Percentiles rank a stretch among this genome's conserved stretches.
Evolutionary conservation across 2,329 filamentous ascomycete species (phyloP).

Genomic region (Boeremia lycopersici): DNA sequence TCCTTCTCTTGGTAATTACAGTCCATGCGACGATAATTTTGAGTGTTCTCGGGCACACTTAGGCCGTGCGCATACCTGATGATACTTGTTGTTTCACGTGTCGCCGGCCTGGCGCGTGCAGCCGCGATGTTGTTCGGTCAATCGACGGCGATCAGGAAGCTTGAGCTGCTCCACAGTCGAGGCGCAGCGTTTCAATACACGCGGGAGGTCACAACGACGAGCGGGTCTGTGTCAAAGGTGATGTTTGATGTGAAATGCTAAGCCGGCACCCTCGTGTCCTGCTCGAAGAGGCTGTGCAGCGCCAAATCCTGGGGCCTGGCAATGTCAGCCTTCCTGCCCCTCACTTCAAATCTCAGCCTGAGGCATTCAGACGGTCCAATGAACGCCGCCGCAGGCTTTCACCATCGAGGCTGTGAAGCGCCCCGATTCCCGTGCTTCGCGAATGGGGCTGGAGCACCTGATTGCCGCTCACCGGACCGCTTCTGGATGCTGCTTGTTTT

Average conservation of each 20-base stretch:
- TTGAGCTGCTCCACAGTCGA: slow-evolving; percentile 29
- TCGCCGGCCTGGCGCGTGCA: slow-evolving; percentile 34
- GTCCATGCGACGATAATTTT: slow-evolving; percentile 29
- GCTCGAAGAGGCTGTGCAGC: slow-evolving; percentile 36
- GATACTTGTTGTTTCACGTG: slow-evolving; percentile 21
- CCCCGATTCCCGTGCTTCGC: slow-evolving; percentile 14
- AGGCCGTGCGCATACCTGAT: background rate
- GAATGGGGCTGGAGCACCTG: background rate
- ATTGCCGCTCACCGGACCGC: slow-evolving; percentile 2
- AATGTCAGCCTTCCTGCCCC: slow-evolving; percentile 29
- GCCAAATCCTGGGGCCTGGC: slow-evolving; percentile 27
- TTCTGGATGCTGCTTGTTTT: background rate
- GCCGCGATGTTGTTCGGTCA: slow-evolving; percentile 18
- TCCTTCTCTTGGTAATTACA: slow-evolving; percentile 17
- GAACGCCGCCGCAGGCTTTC: slow-evolving; percentile 9
- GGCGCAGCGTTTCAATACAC: slow-evolving; percentile 30
- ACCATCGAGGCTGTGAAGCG: slow-evolving; percentile 30
- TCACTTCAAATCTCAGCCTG: slow-evolving; percentile 22
- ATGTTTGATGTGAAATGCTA: slow-evolving; percentile 24
- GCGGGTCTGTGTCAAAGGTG: slow-evolving; percentile 25
- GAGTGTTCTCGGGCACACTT: background rate
- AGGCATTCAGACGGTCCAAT: slow-evolving; percentile 22
- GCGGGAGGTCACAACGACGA: slow-evolving; percentile 26
- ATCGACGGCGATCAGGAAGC: slow-evolving; percentile 18
- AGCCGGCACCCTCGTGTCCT: background rate